Evolutionary conservation across 305 asterid genomes (phyloP).

Genomic region (Fraxinus floribunda): DNA sequence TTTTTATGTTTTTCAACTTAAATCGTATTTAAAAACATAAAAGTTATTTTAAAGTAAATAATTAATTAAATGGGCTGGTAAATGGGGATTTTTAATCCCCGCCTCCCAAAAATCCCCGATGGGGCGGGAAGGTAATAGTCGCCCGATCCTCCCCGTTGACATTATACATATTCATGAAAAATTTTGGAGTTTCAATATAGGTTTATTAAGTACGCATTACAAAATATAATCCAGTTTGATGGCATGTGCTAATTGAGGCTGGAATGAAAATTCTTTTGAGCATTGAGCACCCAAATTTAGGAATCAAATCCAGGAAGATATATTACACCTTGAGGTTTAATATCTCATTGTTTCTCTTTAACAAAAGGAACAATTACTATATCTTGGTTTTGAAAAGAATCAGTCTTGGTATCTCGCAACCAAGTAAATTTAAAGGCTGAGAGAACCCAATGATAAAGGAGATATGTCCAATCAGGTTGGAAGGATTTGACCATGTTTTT

Average conservation of each 20-base stretch:
- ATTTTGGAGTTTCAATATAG: neutral
- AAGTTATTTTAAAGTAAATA: too few relatives aligned
- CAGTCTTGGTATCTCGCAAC: neutral
- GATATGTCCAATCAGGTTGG: slow-evolving; percentile 3
- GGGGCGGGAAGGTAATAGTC: too few relatives aligned
- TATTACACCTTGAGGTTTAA: neutral
- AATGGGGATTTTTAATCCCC: too few relatives aligned
- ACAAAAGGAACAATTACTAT: neutral
- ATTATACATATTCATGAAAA: neutral
- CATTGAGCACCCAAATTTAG: neutral
- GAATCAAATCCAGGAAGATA: slow-evolving; percentile 5
- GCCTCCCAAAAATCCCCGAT: too few relatives aligned
- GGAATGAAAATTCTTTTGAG: neutral
- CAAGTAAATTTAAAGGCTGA: neutral
- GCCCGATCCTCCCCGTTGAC: neutral
- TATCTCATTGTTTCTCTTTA: neutral
- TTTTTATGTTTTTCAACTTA: too few relatives aligned
- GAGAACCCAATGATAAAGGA: neutral
- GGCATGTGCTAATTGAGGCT: neutral
- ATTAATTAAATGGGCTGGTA: too few relatives aligned
- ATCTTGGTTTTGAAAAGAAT: neutral
- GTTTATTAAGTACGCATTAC: neutral
- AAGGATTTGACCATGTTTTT: neutral
- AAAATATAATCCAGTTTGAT: neutral
- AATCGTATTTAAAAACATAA: too few relatives aligned